Evolutionary conservation across 352 stramenopile species (phyloP), one percentile per base, ranked within the genome.

Genomic region (Peronospora destructor): DNA sequence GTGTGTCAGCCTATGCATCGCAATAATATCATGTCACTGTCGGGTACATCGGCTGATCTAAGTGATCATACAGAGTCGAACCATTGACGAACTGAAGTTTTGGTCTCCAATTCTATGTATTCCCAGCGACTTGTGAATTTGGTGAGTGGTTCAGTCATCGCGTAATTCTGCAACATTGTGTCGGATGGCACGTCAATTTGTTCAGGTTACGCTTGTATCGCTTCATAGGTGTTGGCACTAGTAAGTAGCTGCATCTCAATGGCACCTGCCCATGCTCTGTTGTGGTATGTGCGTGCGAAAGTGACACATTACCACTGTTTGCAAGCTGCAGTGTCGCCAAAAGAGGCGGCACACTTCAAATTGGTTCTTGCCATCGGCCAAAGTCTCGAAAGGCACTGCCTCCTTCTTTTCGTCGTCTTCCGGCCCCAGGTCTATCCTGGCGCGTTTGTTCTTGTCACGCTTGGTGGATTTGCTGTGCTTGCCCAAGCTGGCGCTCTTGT

Each of bases 281-380:
- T 7, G 72, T 72, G 4, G 68, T 89, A 28, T 74, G 66, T 26
- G 62, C 82, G 48, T 96, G 85, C 13, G 81, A 64, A 23, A 96
- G 69, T 33, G 76, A 65, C 16, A 96, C 78, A 56, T 94, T 95
- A 6, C 87, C 87, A 39, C 71, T 94, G 64, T 95, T 96, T 13
- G 87, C 86, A 14, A 97, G 77, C 70, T 97, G 88, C 39, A 97
- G 60, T 9, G 84, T 94, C 12, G 88, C 85, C 35, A 97, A 67
- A 97, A 97, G 54, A 92, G 71, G 0, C 88, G 87, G 57, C 83
- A 94, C 1, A 97, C 84, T 47, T 97, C 73, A 41, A 76, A 91
- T 45, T 68, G 64, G 35, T 55, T 70, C 41, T 77, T 72, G 16
- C 76, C 74, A 17, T 56, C 50, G 28, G 85, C 76, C 50, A 91